Percentiles rank a stretch among this genome's conserved stretches.
Evolutionary conservation across 331 rosid species (phyloP).

Genomic region (Malus hybrid): DNA sequence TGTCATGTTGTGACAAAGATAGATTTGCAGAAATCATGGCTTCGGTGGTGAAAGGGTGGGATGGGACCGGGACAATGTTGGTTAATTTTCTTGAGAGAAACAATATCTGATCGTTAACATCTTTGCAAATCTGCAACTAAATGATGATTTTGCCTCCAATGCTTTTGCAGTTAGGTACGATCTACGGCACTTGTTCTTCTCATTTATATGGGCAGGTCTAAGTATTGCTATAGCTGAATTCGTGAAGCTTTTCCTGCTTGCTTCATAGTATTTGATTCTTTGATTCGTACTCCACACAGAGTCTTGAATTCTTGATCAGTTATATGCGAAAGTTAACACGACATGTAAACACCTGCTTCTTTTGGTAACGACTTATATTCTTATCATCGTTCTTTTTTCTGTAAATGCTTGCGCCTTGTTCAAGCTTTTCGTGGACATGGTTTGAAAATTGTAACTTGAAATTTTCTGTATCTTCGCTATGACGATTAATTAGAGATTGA

Average conservation of each 20-base stretch:
- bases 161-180: constrained; percentile 58
- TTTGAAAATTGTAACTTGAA: constrained; percentile 1
- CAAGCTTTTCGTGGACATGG: constrained; percentile 2
- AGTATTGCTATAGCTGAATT: constrained; percentile 70
- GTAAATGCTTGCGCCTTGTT: constrained; percentile 2
- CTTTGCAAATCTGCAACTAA: neutral
- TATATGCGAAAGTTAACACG: constrained; percentile 3
- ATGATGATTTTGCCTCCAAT: neutral
- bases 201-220: constrained; percentile 76
- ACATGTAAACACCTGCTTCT: constrained; percentile 19
- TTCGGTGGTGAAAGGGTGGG: neutral
- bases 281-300: constrained; percentile 14
- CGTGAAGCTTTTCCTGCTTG: constrained; percentile 28
- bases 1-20: neutral
- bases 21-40: neutral
- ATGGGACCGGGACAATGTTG: neutral
- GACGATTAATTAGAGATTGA: neutral
- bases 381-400: neutral
- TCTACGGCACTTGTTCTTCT: constrained; percentile 71
- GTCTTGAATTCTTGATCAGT: constrained; percentile 13
- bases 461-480: neutral
- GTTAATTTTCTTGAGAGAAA: neutral
- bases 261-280: constrained; percentile 24
- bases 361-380: neutral
- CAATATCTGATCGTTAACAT: neutral